Evolutionary conservation across 2,329 filamentous ascomycete species (phyloP).

Genomic region (Macrophomina pseudophaseolina): DNA sequence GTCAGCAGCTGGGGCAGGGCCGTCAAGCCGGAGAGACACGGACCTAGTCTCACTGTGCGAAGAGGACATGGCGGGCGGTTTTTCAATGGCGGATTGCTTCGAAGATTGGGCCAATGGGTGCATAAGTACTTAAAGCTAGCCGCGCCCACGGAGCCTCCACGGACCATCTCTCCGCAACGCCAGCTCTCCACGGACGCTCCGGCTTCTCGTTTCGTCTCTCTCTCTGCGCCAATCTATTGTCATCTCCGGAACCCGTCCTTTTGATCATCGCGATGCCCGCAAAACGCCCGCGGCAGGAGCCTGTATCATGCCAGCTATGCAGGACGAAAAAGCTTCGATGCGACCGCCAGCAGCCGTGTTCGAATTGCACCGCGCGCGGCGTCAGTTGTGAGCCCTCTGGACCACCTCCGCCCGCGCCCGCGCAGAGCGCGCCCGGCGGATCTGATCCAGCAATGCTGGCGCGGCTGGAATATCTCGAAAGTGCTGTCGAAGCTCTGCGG

Average conservation of each 20-base stretch:
- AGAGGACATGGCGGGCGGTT: too few species aligned
- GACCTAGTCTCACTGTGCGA: too few species aligned
- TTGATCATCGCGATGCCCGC: background rate
- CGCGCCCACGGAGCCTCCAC: too few species aligned
- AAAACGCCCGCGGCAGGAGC: background rate
- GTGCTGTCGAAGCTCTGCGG: background rate
- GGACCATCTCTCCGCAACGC: too few species aligned
- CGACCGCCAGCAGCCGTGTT: constrained; percentile 14
- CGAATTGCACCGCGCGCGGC: constrained; percentile 3
- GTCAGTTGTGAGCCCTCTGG: background rate
- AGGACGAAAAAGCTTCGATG: constrained; percentile 21
- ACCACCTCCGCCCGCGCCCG: background rate
- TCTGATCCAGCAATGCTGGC: background rate
- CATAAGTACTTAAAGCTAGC: too few species aligned
- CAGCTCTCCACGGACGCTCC: too few species aligned
- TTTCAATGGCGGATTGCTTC: too few species aligned
- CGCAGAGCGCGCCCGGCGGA: background rate
- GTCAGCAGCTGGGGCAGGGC: background rate
- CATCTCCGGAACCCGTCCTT: too few species aligned
- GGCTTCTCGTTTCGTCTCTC: too few species aligned
- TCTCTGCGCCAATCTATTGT: too few species aligned
- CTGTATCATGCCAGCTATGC: constrained; percentile 25
- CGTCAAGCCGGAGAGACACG: too few species aligned
- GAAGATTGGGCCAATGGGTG: too few species aligned
- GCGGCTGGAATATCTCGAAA: background rate